Base-by-base conservation (phyloP, 2,329 filamentous ascomycete genomes). In the Aureobasidium subglaciale region DNA sequence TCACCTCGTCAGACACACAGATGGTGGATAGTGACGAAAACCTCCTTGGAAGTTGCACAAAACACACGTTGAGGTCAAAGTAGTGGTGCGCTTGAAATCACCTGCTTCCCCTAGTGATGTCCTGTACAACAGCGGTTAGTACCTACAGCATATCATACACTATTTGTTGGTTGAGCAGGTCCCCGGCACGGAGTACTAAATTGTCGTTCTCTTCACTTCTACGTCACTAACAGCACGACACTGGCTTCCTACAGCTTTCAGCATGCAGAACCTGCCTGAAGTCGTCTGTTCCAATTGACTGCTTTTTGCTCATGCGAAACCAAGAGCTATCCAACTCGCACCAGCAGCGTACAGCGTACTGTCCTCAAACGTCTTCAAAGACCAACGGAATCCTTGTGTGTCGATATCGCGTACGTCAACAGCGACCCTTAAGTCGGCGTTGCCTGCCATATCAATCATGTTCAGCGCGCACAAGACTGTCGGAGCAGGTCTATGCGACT, bases 371-470 rank as follows among this genome's bases (percentile, higher is more conserved):
- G 63, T 63, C 41, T 64, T 58, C 54, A 67, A 56, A 38, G 57
- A 58, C 65, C 65, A 67, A 38, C 54, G 60, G 45, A 66, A 67
- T 0, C 64, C 64, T 34, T 65, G 59, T 34, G 50, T 48, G 18
- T 56, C 57, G 13, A 67, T 56, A 11, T 66, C 59, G n/a, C 56
- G 55, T 1, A 60, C 60, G 34, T 59, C 55, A 9, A 65, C 58
- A 35, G 57, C 58, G 5, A 67, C 59, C 42, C 63, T 58, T 40
- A 67, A 37, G 41, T 65, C 63, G 20, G 61, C 59, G 37, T 64
- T 63, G 5, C 64, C 63, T 1, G 61, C 63, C 43, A 61, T 57
- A 57, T 67, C 65, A n/a, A 67, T 53, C 61, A 63, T 63, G 32
- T 61, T 65, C 49, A 67, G 46, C 20, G 61, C 64, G 9, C 60